A percentile compares a stretch with the other conserved stretches of the same genome.
phyloP scores from a whole-genome alignment of 192 early-diverging fungal genomes.

The Phycomyces nitens region DNA sequence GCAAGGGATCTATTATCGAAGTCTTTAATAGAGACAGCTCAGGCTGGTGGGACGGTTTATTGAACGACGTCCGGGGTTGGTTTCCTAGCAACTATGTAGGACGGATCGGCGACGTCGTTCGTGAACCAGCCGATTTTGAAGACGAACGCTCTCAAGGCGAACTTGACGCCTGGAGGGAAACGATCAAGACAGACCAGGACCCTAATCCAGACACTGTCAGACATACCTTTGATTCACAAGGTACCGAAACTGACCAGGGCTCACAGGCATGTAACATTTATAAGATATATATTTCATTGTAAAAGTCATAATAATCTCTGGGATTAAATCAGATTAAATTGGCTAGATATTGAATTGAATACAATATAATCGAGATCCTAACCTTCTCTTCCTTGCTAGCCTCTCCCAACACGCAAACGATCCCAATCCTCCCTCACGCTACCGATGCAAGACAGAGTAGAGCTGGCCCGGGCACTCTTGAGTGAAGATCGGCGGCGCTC shows the following conservation, averaged over 20 bases:
- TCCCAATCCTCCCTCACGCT: not conserved
- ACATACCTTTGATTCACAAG: too few species aligned
- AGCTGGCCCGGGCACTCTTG: constrained; percentile 12
- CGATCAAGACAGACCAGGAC: not conserved
- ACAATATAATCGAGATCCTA: too few species aligned
- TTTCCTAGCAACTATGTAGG: constrained; percentile 88
- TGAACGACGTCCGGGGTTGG: constrained; percentile 78
- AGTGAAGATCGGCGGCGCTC: constrained; percentile 19
- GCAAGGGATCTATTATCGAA: constrained; percentile 83
- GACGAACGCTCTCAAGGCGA: constrained; percentile 22
- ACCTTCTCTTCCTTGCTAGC: too few species aligned
- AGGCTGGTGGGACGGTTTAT: constrained; percentile 96
- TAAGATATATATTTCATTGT: too few species aligned
- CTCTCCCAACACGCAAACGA: not conserved
- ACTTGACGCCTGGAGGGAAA: constrained; percentile 18
- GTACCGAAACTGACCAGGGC: too few species aligned
- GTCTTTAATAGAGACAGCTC: constrained; percentile 87
- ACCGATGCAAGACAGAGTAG: not conserved
- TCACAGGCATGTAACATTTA: too few species aligned
- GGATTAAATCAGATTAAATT: too few species aligned
- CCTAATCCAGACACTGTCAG: not conserved
- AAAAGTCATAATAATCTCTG: too few species aligned
- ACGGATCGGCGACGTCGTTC: constrained; percentile 45
- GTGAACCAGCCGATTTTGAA: constrained; percentile 30
- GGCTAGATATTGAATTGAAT: too few species aligned